These are phyloP conservation scores for Flaveria robusta DNA, from an alignment of 129 eudicot species.

Conservation along the genomic window DNA sequence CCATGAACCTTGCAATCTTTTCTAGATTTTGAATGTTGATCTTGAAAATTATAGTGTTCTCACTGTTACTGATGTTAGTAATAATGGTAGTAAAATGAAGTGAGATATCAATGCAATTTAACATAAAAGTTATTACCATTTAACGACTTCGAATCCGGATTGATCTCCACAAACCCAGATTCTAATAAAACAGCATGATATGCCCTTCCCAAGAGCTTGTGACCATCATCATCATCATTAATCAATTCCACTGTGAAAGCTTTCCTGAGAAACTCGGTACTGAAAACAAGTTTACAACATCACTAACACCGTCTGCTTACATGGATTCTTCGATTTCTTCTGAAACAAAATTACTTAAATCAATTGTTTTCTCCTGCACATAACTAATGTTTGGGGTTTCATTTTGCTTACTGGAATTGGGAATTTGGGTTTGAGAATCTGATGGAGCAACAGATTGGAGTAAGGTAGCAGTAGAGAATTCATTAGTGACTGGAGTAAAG, in stretches of 20 bases:
- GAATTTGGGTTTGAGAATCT: constrained; percentile 12
- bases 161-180: constrained; percentile 62
- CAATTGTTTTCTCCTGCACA: neutral
- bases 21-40: constrained; percentile 65
- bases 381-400: neutral
- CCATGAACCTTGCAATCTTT: constrained; percentile 58
- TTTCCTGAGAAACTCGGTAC: constrained; percentile 64
- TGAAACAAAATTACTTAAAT: constrained; percentile 12
- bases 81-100: constrained; percentile 56
- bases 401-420: constrained; percentile 13
- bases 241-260: constrained; percentile 55
- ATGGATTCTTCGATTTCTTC: constrained; percentile 38
- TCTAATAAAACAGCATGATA: constrained; percentile 71
- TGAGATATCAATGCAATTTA: neutral
- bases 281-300: constrained; percentile 47
- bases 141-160: constrained; percentile 29
- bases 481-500: constrained; percentile 48
- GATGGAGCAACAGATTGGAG: constrained; percentile 14
- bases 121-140: constrained; percentile 37
- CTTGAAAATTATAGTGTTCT: constrained; percentile 22
- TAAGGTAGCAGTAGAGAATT: constrained; percentile 14
- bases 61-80: constrained; percentile 36
- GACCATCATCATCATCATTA: constrained; percentile 49
- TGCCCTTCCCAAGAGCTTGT: constrained; percentile 60
- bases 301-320: constrained; percentile 16